A percentile compares a stretch with the other conserved stretches of the same genome.
Evolutionary conservation across 2,329 filamentous ascomycete species (phyloP).

Genomic region (Colletotrichum chrysophilum): DNA sequence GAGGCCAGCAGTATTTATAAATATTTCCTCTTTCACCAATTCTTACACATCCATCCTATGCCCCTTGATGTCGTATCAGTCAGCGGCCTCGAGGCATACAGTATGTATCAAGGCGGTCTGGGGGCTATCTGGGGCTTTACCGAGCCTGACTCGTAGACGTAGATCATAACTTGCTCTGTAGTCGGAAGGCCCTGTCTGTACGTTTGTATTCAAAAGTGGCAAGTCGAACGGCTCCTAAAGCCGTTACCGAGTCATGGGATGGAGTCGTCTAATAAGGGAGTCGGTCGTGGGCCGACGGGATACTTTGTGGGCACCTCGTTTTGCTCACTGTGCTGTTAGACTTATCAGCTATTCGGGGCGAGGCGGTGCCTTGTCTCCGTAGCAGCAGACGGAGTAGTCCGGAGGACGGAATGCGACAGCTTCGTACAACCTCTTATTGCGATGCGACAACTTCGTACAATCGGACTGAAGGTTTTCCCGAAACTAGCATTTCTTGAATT

Average conservation of each 20-base stretch:
- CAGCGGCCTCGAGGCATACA: background rate
- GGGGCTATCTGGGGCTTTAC: background rate
- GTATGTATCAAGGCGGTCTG: background rate
- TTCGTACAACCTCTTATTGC: background rate
- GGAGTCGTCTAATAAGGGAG: background rate
- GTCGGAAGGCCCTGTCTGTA: background rate
- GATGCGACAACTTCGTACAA: background rate
- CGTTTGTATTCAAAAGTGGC: background rate
- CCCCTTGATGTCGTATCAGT: background rate
- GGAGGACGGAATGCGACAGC: background rate
- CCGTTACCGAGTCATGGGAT: background rate
- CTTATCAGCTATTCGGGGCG: background rate
- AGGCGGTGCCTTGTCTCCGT: background rate
- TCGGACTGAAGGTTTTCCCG: background rate
- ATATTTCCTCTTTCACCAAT: fast-evolving
- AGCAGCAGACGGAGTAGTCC: background rate
- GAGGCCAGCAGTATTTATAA: background rate
- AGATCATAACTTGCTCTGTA: background rate
- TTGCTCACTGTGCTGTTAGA: background rate
- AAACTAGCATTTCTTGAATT: background rate
- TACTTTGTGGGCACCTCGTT: background rate
- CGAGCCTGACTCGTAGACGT: background rate
- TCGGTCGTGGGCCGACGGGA: background rate
- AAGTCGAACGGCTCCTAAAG: background rate
- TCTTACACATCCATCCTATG: fast-evolving